Conservation (phyloP, 495 filamentous ascomycete genomes). For the Letharia lupina region DNA sequence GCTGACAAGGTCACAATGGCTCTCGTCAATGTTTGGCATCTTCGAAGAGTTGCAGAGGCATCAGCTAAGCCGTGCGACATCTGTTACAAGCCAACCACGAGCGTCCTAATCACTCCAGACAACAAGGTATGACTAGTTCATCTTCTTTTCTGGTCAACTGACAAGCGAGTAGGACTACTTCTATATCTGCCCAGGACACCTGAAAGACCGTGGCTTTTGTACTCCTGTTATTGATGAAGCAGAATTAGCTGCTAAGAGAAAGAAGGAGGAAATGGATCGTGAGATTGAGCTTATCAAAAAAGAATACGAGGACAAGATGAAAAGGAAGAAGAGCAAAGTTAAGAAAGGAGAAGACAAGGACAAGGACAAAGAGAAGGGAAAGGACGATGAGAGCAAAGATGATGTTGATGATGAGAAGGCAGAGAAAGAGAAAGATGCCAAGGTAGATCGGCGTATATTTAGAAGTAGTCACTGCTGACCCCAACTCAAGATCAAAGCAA, state of each 20-base stretch:
- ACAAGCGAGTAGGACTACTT: conserved; percentile 69
- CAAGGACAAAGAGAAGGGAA: conserved; percentile 33
- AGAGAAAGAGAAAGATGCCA: conserved; percentile 51
- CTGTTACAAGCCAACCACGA: conserved; percentile 81
- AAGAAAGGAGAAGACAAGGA: conserved; percentile 31
- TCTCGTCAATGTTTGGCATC: conserved; percentile 63
- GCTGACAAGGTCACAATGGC: not conserved
- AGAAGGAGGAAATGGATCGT: conserved; percentile 57
- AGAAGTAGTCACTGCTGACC: conserved; percentile 5
- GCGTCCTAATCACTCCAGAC: conserved; percentile 81
- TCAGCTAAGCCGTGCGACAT: conserved; percentile 75
- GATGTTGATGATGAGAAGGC: conserved; percentile 40
- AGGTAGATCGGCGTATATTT: conserved; percentile 28
- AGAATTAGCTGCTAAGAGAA: conserved; percentile 56
- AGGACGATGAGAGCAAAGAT: conserved; percentile 36
- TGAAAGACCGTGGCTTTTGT: conserved; percentile 77
- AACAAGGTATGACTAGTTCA: conserved; percentile 57
- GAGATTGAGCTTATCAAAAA: conserved; percentile 73
- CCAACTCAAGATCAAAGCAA: conserved; percentile 23
- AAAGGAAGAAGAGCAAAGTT: conserved; percentile 55
- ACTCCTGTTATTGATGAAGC: conserved; percentile 71
- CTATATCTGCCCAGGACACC: conserved; percentile 76
- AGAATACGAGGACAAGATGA: conserved; percentile 68
- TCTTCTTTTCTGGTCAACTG: conserved; percentile 3
- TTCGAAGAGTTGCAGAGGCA: conserved; percentile 80